Percentiles rank a stretch among this genome's conserved stretches.
These are phyloP conservation scores for Colletotrichum liriopes DNA, from an alignment of 2,329 filamentous ascomycete genomes.

Conservation along the genomic window DNA sequence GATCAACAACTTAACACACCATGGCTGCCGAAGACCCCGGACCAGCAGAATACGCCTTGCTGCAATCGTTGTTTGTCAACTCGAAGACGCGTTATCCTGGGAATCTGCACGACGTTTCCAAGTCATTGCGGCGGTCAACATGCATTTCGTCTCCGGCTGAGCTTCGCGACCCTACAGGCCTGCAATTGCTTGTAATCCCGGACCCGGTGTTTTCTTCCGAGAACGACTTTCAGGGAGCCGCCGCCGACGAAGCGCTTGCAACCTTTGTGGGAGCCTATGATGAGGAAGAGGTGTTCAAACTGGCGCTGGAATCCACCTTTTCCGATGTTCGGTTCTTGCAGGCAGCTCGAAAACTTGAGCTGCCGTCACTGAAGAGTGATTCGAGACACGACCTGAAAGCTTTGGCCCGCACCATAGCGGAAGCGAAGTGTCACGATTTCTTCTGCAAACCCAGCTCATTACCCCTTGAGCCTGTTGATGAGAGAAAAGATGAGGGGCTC, in stretches of 20 bases:
- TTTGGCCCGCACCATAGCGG: conserved; percentile 1
- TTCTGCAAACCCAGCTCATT: conserved; percentile 26
- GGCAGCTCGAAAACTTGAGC: conserved; percentile 14
- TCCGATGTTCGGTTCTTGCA: conserved; percentile 3
- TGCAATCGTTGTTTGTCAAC: neutral
- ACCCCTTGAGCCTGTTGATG: conserved; percentile 38
- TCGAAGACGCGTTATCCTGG: too few relatives aligned
- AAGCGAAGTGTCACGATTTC: conserved; percentile 16
- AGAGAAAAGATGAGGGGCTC: conserved; percentile 38
- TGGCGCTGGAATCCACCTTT: conserved; percentile 25
- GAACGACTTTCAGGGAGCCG: neutral
- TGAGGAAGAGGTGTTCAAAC: neutral
- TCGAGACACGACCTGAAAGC: conserved; percentile 24
- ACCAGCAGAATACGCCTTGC: conserved; percentile 18
- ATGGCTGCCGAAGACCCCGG: neutral
- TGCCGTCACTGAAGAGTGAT: conserved; percentile 33
- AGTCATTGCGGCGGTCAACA: neutral
- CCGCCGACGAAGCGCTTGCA: neutral
- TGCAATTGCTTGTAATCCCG: neutral
- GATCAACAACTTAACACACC: too few relatives aligned
- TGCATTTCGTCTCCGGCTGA: neutral
- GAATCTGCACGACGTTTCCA: neutral
- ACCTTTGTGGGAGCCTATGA: neutral
- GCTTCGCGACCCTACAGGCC: neutral
- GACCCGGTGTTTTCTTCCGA: conserved; percentile 3